phyloP scores from a whole-genome alignment of 148 eudicot genomes.

The Dysphania ambrosioides region DNA sequence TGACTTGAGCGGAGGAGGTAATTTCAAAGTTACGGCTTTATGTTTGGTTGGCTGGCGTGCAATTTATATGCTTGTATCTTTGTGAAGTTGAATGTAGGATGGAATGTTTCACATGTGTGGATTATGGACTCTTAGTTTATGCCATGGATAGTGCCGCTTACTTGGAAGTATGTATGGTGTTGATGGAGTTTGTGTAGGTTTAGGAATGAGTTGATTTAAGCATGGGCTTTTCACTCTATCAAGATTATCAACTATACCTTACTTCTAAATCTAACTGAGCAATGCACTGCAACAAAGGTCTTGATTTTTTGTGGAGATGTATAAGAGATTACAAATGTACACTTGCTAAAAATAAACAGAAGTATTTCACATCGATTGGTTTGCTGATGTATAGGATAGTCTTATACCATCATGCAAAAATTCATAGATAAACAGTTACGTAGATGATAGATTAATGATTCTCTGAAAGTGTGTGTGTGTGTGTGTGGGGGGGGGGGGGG shows the following conservation, averaged over 20 bases:
- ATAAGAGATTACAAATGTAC: neutral
- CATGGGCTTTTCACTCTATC: neutral
- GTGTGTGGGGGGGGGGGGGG: too few species aligned
- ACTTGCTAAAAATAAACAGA: neutral
- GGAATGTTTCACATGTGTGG: neutral
- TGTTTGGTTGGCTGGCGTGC: constrained; percentile 13
- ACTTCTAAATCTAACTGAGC: neutral
- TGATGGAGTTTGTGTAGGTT: neutral
- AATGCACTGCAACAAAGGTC: neutral
- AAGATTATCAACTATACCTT: too few species aligned
- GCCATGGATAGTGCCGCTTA: neutral
- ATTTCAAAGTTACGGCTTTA: neutral
- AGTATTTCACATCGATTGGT: neutral
- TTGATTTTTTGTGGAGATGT: neutral
- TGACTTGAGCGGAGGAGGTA: constrained; percentile 10
- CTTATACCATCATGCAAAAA: too few species aligned
- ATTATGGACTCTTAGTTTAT: neutral
- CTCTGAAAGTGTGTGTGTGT: too few species aligned
- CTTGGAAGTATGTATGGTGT: neutral
- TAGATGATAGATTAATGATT: too few species aligned
- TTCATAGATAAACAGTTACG: too few species aligned
- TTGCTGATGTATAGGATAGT: too few species aligned
- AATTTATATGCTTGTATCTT: neutral
- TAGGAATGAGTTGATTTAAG: neutral
- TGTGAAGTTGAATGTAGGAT: neutral